Base-by-base conservation (phyloP, 2,329 filamentous ascomycete species). In the Sporothrix curviconia region DNA sequence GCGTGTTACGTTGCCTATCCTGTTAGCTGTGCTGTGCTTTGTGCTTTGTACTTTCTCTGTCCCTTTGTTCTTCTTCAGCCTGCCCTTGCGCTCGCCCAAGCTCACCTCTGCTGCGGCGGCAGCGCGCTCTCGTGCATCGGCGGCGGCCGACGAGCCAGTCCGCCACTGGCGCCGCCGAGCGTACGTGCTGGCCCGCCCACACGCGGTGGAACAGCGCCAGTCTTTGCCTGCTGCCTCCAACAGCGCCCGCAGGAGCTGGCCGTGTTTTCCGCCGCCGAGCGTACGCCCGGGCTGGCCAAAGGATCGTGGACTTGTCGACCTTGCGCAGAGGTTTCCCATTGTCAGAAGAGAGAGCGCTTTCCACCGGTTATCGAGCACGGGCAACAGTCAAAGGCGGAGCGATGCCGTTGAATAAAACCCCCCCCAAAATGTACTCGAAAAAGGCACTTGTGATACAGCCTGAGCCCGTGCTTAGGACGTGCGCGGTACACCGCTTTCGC, bases 311-410 rank as follows among this genome's bases (percentile, higher is more conserved):
- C 8, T 50, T 53, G 32, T 82, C 75, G 59, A 78, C 79, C 71
- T 90, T 91, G 69, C 90, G 76, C 89, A 96, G 73, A 90, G 80
- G 70, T 90, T 92, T 59, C 92, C 92, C 92, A 96, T 96, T 63
- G 39, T 24, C 24, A 32, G 28, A 32, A 11, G 28, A 5, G 28
- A 11, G 6, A 11, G 39, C 36, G 30, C 28, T 3, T 19, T n/a
- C n/a, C 17, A 39, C 43, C 15, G 22, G 32, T 25, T 32, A n/a
- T n/a, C n/a, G n/a, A n/a, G n/a, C n/a, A n/a, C n/a, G n/a, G n/a
- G n/a, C n/a, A n/a, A n/a, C n/a, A n/a, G n/a, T n/a, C n/a, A n/a
- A n/a, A n/a, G n/a, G n/a, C n/a, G n/a, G n/a, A n/a, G n/a, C n/a
- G n/a, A n/a, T n/a, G n/a, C n/a, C n/a, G n/a, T n/a, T n/a, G n/a